These are phyloP conservation scores for Phytopythium montanum DNA, from an alignment of 352 stramenopile species.

Conservation along the genomic window DNA sequence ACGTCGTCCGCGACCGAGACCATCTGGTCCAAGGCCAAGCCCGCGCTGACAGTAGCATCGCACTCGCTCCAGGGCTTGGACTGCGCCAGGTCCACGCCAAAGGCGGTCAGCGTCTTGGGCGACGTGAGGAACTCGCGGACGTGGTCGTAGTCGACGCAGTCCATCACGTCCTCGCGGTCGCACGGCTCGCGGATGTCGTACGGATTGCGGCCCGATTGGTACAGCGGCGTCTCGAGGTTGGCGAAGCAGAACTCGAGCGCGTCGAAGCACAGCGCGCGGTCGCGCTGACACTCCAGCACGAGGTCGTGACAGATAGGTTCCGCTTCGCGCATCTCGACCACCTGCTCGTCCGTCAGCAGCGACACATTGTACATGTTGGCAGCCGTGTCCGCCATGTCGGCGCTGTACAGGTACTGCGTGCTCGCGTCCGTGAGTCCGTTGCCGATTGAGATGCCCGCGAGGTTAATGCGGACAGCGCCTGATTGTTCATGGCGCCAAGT, in stretches of 20 bases:
- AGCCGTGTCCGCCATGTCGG: constrained; percentile 75
- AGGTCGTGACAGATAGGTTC: constrained; percentile 55
- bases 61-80: constrained; percentile 87
- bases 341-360: constrained; percentile 34
- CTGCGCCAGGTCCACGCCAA: constrained; percentile 41
- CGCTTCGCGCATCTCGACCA: constrained; percentile 45
- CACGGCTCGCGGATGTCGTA: constrained; percentile 75
- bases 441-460: constrained; percentile 64
- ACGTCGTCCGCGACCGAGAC: constrained; percentile 90
- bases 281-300: constrained; percentile 46
- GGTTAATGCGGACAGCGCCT: constrained; percentile 27
- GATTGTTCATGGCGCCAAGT: constrained; percentile 20
- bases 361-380: constrained; percentile 73
- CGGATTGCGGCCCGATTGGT: constrained; percentile 45
- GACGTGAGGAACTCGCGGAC: constrained; percentile 74
- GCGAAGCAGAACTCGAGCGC: constrained; percentile 57
- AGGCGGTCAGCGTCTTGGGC: constrained; percentile 21
- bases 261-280: constrained; percentile 35
- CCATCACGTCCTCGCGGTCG: constrained; percentile 42
- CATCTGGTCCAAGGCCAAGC: constrained; percentile 94
- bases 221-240: constrained; percentile 48
- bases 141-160: constrained; percentile 68
- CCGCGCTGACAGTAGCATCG: constrained; percentile 90
- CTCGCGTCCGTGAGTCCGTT: constrained; percentile 70
- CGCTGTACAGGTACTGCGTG: constrained; percentile 61